These are phyloP conservation scores for Penicillium concentricum DNA, from an alignment of 2,329 filamentous ascomycete species.

Conservation along the genomic window DNA sequence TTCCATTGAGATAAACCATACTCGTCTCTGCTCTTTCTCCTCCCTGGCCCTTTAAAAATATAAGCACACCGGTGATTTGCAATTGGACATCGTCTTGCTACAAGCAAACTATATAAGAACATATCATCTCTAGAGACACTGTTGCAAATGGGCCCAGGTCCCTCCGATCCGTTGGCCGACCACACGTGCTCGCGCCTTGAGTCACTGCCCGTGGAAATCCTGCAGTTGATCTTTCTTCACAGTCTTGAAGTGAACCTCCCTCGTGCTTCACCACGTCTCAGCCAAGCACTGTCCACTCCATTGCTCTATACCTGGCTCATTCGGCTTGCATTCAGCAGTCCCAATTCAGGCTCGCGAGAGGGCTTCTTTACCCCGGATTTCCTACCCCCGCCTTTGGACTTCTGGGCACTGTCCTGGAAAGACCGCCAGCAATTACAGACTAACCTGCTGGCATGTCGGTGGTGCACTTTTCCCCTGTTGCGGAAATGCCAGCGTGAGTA, in stretches of 20 bases:
- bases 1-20: constrained; percentile 9
- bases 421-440: constrained; percentile 38
- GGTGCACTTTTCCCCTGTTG: constrained; percentile 42
- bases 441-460: constrained; percentile 38
- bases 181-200: constrained; percentile 39
- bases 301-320: constrained; percentile 46
- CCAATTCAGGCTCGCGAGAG: constrained; percentile 30
- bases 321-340: constrained; percentile 43
- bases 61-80: not conserved
- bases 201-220: constrained; percentile 48
- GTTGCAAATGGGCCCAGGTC: constrained; percentile 17
- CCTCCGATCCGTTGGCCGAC: constrained; percentile 4
- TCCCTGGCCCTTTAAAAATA: not conserved
- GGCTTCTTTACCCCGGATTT: constrained; percentile 41
- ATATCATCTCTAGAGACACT: not conserved
- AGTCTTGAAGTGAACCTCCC: constrained; percentile 50
- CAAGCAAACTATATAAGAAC: not conserved
- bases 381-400: constrained; percentile 37
- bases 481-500: constrained; percentile 42
- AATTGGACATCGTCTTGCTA: not conserved
- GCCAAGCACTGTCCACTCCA: constrained; percentile 39
- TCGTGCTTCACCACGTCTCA: constrained; percentile 44
- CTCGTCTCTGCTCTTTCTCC: not conserved
- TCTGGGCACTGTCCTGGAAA: constrained; percentile 29
- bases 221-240: constrained; percentile 53